A percentile compares a stretch with the other conserved stretches of the same genome.
phyloP scores from a whole-genome alignment of 306 rosid genomes.

The Carpinus fangiana region DNA sequence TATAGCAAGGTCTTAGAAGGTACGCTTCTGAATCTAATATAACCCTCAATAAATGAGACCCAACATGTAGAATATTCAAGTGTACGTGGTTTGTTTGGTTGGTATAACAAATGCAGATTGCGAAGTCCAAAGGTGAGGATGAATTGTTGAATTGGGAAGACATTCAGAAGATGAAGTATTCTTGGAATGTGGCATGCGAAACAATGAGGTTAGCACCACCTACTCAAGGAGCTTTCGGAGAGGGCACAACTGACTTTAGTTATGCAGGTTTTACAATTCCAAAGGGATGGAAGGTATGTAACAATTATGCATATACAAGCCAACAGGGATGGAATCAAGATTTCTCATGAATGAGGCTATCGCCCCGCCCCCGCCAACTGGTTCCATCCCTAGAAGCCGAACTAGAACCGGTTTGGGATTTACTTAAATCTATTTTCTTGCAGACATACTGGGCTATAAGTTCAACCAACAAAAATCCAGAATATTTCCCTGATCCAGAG shows the following conservation, averaged over 20 bases:
- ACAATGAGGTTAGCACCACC: constrained; percentile 24
- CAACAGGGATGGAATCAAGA: background rate
- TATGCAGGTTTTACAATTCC: constrained; percentile 24
- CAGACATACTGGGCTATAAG: constrained; percentile 18
- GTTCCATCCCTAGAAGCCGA: too few species aligned
- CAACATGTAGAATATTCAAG: too few species aligned
- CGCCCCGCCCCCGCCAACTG: too few species aligned
- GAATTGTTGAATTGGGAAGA: constrained; percentile 29
- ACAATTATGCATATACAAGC: background rate
- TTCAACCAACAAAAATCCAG: constrained; percentile 18
- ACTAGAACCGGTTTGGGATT: background rate
- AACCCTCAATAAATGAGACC: too few species aligned
- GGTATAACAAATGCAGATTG: constrained; percentile 23
- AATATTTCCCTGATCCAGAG: constrained; percentile 25
- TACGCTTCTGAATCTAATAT: background rate
- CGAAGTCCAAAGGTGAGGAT: constrained; percentile 18
- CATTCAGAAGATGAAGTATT: constrained; percentile 32
- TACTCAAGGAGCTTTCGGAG: constrained; percentile 9
- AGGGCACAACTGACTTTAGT: constrained; percentile 8
- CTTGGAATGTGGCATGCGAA: constrained; percentile 28
- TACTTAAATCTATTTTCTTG: background rate
- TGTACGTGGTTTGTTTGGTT: background rate
- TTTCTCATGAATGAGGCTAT: too few species aligned
- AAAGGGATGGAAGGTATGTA: constrained; percentile 29
- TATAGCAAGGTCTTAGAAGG: constrained; percentile 19